A percentile compares a stretch with the other conserved stretches of the same genome.
These are phyloP conservation scores for Exophiala bonariae DNA, from an alignment of 2,329 filamentous ascomycete genomes.

Conservation along the genomic window DNA sequence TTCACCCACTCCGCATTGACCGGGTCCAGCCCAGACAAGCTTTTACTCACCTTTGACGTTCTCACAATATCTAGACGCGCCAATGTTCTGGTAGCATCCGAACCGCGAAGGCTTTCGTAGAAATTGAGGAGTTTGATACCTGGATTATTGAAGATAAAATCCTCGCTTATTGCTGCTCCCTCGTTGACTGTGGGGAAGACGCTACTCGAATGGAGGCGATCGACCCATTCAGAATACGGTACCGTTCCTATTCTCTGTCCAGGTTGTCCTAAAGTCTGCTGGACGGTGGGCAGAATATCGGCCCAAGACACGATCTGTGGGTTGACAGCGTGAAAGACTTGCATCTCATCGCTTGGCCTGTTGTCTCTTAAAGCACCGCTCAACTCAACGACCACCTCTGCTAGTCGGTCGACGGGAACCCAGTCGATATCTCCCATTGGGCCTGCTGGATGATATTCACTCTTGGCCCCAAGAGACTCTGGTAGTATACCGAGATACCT, in stretches of 20 bases:
- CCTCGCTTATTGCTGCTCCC: constrained; percentile 38
- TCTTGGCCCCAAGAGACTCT: constrained; percentile 38
- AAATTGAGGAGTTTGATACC: constrained; percentile 55
- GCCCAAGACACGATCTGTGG: constrained; percentile 19
- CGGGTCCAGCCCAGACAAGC: not conserved
- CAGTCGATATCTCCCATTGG: constrained; percentile 49
- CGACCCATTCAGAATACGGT: constrained; percentile 47
- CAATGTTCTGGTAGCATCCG: not conserved
- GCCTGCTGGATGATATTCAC: not conserved
- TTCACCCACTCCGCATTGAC: not conserved
- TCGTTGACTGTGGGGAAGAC: not conserved
- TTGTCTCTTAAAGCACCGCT: not conserved
- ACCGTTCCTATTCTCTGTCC: constrained; percentile 45
- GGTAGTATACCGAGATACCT: constrained; percentile 52
- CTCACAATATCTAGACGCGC: not conserved
- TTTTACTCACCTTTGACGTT: not conserved
- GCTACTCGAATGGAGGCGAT: not conserved
- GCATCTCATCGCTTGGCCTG: not conserved
- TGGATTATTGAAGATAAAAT: constrained; percentile 46
- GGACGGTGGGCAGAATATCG: not conserved
- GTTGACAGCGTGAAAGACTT: constrained; percentile 26
- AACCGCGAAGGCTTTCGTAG: constrained; percentile 40
- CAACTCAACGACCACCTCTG: constrained; percentile 50
- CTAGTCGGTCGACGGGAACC: constrained; percentile 50
- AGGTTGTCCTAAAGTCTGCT: constrained; percentile 32